Evolutionary conservation across 208 protist genomes (phyloP).

Genomic region (Wallacemonas collosoma): DNA sequence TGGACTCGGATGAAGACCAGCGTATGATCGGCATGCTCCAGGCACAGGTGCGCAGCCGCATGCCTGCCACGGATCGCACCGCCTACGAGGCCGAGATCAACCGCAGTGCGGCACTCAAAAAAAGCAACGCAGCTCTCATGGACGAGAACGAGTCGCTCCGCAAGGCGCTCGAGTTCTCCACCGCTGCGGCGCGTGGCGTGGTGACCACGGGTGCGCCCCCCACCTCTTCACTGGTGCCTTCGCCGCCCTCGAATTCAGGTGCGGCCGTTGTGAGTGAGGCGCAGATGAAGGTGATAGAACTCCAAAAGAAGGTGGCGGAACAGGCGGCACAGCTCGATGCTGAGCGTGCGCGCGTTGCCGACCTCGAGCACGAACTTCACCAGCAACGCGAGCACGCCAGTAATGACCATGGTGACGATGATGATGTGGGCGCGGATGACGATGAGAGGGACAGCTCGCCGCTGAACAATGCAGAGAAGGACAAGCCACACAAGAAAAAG

Average conservation of each 20-base stretch:
- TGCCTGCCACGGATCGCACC: slow-evolving; percentile 32
- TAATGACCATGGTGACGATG: slow-evolving; percentile 2
- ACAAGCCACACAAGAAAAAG: slow-evolving; percentile 33
- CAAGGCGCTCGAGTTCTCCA: slow-evolving; percentile 12
- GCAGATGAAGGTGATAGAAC: slow-evolving; percentile 23
- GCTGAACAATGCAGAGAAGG: slow-evolving; percentile 6
- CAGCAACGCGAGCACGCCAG: slow-evolving; percentile 24
- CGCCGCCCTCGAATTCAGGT: too few relatives aligned
- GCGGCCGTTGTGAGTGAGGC: slow-evolving; percentile 9
- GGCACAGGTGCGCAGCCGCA: slow-evolving; percentile 37
- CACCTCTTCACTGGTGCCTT: too few relatives aligned
- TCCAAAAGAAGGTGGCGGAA: slow-evolving; percentile 12
- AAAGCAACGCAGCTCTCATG: slow-evolving; percentile 36
- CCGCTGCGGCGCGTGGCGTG: not conserved
- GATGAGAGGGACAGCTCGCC: slow-evolving; percentile 11
- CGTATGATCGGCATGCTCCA: slow-evolving; percentile 41
- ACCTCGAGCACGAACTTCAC: slow-evolving; percentile 31
- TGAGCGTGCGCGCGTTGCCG: slow-evolving; percentile 34
- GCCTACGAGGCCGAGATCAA: slow-evolving; percentile 47
- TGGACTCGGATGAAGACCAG: slow-evolving; percentile 39
- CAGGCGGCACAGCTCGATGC: slow-evolving; percentile 31
- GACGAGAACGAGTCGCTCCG: slow-evolving; percentile 33
- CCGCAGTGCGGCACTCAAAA: slow-evolving; percentile 31
- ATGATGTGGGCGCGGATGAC: slow-evolving; percentile 16
- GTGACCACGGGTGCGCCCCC: not conserved